phyloP scores from a whole-genome alignment of 108 stramenopile species.

The Cyclotella cryptica region DNA sequence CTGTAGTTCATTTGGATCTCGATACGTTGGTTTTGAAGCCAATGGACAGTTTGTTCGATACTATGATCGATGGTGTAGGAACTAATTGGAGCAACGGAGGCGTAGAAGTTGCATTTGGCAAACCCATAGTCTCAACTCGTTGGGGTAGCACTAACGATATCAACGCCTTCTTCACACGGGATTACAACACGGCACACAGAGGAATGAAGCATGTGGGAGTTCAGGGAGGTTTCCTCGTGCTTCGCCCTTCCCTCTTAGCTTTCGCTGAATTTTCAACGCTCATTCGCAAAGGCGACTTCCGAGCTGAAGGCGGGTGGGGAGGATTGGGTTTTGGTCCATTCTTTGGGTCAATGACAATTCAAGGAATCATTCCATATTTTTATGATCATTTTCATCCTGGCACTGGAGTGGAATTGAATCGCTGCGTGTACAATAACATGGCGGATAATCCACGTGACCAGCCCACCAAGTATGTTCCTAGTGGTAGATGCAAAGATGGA shows the following conservation, averaged over 20 bases:
- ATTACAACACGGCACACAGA: conserved; percentile 82
- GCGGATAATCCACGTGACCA: conserved; percentile 84
- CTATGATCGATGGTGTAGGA: conserved; percentile 57
- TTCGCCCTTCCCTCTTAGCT: conserved; percentile 74
- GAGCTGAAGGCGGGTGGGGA: conserved; percentile 73
- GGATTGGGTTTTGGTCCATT: conserved; percentile 85
- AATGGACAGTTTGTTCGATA: conserved; percentile 81
- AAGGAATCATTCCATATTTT: conserved; percentile 95
- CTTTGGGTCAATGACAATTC: conserved; percentile 92
- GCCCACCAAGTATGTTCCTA: conserved; percentile 66
- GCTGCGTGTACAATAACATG: conserved; percentile 95
- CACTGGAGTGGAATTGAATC: conserved; percentile 77
- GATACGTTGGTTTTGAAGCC: conserved; percentile 92
- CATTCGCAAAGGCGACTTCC: conserved; percentile 81
- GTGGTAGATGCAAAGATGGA: conserved; percentile 75
- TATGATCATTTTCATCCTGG: conserved; percentile 80
- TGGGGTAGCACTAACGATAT: conserved; percentile 36
- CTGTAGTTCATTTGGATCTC: conserved; percentile 94
- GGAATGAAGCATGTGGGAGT: conserved; percentile 59
- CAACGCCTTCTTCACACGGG: conserved; percentile 82
- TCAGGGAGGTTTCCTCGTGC: conserved; percentile 95
- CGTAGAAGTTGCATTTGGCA: conserved; percentile 45
- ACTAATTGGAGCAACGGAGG: conserved; percentile 32
- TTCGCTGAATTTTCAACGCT: conserved; percentile 85
- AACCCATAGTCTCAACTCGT: conserved; percentile 30